Base-by-base conservation (phyloP, 164 flowering plant species). In the Umbellularia californica region DNA sequence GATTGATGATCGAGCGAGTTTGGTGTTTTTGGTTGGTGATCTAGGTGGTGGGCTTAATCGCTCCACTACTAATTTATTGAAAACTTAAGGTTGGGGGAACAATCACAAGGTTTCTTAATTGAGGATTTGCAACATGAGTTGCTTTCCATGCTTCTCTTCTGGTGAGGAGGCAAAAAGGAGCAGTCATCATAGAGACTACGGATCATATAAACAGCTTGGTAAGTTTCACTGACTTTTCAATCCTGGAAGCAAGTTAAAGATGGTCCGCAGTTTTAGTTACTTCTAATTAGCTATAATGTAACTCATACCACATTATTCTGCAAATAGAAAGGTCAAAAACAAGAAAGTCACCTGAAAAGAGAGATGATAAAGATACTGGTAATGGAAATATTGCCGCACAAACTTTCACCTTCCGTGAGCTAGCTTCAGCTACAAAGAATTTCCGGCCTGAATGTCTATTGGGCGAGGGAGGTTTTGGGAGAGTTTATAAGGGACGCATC, bases 381-480 rank as follows among this genome's bases (percentile, higher is more conserved):
- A 83, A 79, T 69, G 87, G 86, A 58, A 89, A 85, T 67, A 87
- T 89, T 50, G 84, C 83, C 11, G 86, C 93, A 14, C 85, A 89
- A 74, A 86, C 87, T 2, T 91, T 88, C 86, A 86, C 90, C 9
- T 91, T 89, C 76, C 81, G 90, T 2, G 93, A 91, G 76, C 78
- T 91, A 58, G 95, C 95, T 55, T 62, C 87, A 0, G 92, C 93
- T 9, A 91, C 95, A 3, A 88, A 83, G 83, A 88, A 91, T 77
- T 91, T 91, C 79, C 71, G 90, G n/a, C 85, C 85, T 20, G 95
- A 89, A 76, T 87, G 88, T 76, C 79, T 91, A 14, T 62, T 91
- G 5, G 95, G 95, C 2, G 95, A 91, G 80, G 95, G 95, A 41
- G 95, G 93, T 23, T 89, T 89, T 72, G 95, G 95, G 15, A 78